Conservation (phyloP, 352 stramenopile species). For the Phytophthora crassamura region DNA sequence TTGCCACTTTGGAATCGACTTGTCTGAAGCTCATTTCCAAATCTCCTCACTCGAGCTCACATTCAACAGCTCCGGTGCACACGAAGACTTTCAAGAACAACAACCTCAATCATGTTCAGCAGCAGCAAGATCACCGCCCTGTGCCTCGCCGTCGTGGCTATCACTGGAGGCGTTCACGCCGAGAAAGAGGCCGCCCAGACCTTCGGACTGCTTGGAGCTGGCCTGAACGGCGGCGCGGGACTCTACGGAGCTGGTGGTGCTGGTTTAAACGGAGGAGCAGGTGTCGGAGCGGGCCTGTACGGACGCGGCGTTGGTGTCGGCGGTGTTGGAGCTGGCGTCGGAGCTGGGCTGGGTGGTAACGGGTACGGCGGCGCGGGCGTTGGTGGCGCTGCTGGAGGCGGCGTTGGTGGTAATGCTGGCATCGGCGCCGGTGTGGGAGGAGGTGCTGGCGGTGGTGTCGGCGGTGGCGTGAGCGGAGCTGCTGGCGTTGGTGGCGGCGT, state of each 20-base stretch:
- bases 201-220: neutral
- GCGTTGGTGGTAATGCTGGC: constrained; percentile 2
- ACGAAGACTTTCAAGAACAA: constrained; percentile 7
- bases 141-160: constrained; percentile 2
- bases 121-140: constrained; percentile 4
- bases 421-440: neutral
- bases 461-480: neutral
- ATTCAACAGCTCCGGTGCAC: neutral
- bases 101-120: constrained; percentile 2
- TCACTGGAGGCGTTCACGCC: neutral
- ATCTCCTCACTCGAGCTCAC: constrained; percentile 9
- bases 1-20: too few relatives aligned
- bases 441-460: neutral
- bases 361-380: neutral
- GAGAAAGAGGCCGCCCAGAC: constrained; percentile 5
- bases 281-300: too few relatives aligned
- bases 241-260: too few relatives aligned
- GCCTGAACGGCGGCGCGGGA: neutral
- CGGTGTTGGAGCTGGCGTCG: neutral
- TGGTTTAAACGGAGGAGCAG: too few relatives aligned
- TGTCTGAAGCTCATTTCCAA: constrained; percentile 10
- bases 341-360: neutral
- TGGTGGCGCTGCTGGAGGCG: neutral
- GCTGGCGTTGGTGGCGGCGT: neutral
- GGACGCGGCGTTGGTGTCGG: neutral